phyloP scores from a whole-genome alignment of 2,329 filamentous ascomycete genomes.

The Ascochyta viciae-villosae region DNA sequence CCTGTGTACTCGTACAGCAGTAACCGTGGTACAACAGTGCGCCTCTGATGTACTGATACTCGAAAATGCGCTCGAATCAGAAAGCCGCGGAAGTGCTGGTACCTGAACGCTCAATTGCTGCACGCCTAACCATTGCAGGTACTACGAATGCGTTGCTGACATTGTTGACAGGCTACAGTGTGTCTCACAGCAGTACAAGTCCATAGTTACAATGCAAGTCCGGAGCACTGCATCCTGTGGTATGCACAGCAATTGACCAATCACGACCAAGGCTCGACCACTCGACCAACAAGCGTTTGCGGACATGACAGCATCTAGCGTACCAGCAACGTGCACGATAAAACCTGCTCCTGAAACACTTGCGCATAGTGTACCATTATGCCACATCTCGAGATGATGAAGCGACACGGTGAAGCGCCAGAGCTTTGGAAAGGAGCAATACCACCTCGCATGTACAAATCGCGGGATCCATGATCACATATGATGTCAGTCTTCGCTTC shows the following conservation, averaged over 20 bases:
- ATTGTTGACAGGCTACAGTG: constrained; percentile 7
- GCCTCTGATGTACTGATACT: neutral
- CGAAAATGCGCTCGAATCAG: constrained; percentile 4
- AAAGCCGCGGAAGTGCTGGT: neutral
- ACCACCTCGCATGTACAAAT: neutral
- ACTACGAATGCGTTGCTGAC: constrained; percentile 8
- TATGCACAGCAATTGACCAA: constrained; percentile 12
- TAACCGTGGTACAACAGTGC: constrained; percentile 7
- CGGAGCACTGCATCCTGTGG: constrained; percentile 7
- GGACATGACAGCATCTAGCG: constrained; percentile 13
- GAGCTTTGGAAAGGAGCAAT: neutral
- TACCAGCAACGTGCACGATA: neutral
- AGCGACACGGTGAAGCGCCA: constrained; percentile 1
- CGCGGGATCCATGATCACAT: constrained; percentile 1
- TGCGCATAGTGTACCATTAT: constrained; percentile 7
- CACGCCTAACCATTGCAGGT: neutral
- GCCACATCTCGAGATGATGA: neutral
- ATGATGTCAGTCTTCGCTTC: constrained; percentile 16
- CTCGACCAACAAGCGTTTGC: neutral
- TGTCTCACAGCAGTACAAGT: constrained; percentile 6
- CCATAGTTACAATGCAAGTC: neutral
- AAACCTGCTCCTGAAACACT: constrained; percentile 12
- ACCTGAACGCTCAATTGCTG: constrained; percentile 1
- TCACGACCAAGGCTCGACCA: neutral
- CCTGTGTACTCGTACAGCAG: constrained; percentile 5